Percentiles rank a stretch among this genome's conserved stretches.
Evolutionary conservation across 805 yeast species (phyloP).

Genomic region (Lipomyces oligophaga): DNA sequence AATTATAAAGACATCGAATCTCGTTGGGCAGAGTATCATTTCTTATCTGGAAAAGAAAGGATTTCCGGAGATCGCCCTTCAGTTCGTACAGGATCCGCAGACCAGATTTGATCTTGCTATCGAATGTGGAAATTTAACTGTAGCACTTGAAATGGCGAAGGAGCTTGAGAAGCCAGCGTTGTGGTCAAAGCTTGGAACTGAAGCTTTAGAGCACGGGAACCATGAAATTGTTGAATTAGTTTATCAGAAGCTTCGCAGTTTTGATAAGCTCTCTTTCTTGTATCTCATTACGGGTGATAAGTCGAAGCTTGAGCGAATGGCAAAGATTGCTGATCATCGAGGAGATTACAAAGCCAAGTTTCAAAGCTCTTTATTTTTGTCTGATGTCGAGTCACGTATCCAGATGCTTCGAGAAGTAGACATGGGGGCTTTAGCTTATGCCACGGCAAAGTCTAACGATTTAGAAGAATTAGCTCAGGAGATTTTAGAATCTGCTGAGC

Average conservation of each 20-base stretch:
- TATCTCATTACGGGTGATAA: constrained; percentile 80
- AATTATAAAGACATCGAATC: constrained; percentile 78
- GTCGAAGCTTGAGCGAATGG: constrained; percentile 75
- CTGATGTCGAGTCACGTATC: constrained; percentile 71
- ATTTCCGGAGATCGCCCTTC: constrained; percentile 94
- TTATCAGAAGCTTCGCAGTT: constrained; percentile 78
- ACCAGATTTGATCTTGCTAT: constrained; percentile 93
- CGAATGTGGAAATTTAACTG: constrained; percentile 83
- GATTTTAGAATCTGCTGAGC: constrained; percentile 66
- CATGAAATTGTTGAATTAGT: constrained; percentile 78
- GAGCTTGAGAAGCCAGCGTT: constrained; percentile 60
- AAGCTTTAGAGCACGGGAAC: constrained; percentile 88
- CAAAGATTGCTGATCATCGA: constrained; percentile 82
- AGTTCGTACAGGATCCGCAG: constrained; percentile 94
- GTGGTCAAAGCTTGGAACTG: constrained; percentile 81
- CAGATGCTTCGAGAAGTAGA: constrained; percentile 73
- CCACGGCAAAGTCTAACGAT: constrained; percentile 85
- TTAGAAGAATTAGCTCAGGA: constrained; percentile 68
- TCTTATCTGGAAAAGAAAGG: constrained; percentile 93
- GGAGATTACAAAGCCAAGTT: constrained; percentile 74
- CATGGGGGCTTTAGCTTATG: constrained; percentile 82
- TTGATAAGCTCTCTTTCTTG: constrained; percentile 86
- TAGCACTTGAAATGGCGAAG: constrained; percentile 86
- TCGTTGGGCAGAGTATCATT: constrained; percentile 96
- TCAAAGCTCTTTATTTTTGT: constrained; percentile 75